Conservation (phyloP, 176 grass and related monocot species). For the Oryza meyeriana region DNA sequence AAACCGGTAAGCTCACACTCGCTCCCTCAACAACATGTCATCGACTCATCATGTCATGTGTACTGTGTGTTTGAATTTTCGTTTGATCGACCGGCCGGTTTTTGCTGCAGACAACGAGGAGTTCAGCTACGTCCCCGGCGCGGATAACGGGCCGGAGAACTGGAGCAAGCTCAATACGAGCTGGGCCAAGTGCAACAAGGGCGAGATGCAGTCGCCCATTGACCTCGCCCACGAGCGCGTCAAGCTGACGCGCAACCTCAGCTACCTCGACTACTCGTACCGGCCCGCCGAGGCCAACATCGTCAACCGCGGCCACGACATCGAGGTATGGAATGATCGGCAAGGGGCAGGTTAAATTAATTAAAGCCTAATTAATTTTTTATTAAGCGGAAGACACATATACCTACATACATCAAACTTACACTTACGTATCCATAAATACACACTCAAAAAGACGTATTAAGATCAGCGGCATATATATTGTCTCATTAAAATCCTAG, state of each 20-base stretch:
- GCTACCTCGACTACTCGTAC: slow-evolving; percentile 53
- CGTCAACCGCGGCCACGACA: slow-evolving; percentile 68
- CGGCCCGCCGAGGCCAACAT: slow-evolving; percentile 32
- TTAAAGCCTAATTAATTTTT: no score
- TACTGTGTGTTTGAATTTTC: no score
- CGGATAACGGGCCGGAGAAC: slow-evolving; percentile 41
- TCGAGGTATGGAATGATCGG: slow-evolving; percentile 39
- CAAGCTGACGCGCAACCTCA: slow-evolving; percentile 16
- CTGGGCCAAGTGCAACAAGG: slow-evolving; percentile 54
- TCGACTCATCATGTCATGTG: no score
- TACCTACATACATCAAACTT: no score
- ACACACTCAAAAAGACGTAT: no score
- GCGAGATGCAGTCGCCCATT: slow-evolving; percentile 62
- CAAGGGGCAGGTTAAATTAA: no score
- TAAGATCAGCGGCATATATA: no score
- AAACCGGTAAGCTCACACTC: neutral
- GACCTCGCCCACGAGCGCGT: slow-evolving; percentile 42
- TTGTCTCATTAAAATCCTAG: no score
- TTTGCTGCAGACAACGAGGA: neutral
- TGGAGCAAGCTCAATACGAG: slow-evolving; percentile 51
- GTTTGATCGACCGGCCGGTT: no score
- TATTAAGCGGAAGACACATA: no score
- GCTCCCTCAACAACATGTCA: no score
- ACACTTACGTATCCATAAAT: no score
- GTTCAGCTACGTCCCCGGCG: slow-evolving; percentile 47